These are phyloP conservation scores for Tylopilus sp. DNA, from an alignment of 768 basidiomycete species.

Conservation along the genomic window DNA sequence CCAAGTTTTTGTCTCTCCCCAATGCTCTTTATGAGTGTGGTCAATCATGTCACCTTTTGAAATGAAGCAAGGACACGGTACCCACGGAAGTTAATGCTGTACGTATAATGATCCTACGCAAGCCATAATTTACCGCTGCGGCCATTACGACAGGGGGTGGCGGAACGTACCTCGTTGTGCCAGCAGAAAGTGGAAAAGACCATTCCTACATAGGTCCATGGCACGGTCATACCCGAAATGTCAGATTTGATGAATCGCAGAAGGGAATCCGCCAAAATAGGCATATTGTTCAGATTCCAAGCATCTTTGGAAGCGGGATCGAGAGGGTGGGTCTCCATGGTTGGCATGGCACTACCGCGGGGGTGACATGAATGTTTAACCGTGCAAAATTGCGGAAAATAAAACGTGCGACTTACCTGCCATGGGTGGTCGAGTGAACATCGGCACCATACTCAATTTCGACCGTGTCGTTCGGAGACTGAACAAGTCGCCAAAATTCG, in stretches of 20 bases:
- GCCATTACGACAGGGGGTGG: constrained; percentile 14
- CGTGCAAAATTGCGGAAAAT: constrained; percentile 22
- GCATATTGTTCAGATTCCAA: constrained; percentile 98
- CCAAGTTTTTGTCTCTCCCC: constrained; percentile 99
- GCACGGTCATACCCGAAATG: constrained; percentile 99
- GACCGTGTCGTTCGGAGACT: constrained; percentile 84
- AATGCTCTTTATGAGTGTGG: constrained; percentile 68
- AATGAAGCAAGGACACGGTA: constrained; percentile 15
- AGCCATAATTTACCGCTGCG: constrained; percentile 24
- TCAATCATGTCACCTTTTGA: constrained; percentile 24
- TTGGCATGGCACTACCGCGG: constrained; percentile 80
- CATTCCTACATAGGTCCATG: constrained; percentile 99
- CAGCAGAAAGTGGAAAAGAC: constrained; percentile 98
- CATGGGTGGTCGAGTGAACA: constrained; percentile 95
- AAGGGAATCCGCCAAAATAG: constrained; percentile 88
- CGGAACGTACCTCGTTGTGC: constrained; percentile 85
- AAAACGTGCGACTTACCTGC: constrained; percentile 62
- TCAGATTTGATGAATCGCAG: constrained; percentile 97
- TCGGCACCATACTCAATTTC: constrained; percentile 99
- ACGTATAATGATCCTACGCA: constrained; percentile 91
- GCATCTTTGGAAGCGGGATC: constrained; percentile 85
- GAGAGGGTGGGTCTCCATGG: constrained; percentile 88
- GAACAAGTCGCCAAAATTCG: constrained; percentile 97
- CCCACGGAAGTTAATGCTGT: constrained; percentile 92
- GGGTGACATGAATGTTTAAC: constrained; percentile 20